Evolutionary conservation across 352 stramenopile genomes (phyloP).

Genomic region (Phytophthora syringae): DNA sequence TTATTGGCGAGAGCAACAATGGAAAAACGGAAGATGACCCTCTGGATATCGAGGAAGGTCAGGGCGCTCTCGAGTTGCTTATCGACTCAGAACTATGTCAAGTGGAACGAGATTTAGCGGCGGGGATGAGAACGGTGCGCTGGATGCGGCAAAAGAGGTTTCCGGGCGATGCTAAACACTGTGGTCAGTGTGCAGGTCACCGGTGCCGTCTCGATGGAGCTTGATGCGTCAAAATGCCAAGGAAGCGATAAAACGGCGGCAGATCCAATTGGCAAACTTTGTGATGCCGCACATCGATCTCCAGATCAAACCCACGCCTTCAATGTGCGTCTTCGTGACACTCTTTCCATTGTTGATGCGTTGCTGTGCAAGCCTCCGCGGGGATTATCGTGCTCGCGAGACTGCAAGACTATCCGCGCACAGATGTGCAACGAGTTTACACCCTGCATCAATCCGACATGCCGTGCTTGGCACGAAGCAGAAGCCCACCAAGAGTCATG

Average conservation of each 20-base stretch:
- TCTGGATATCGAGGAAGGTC: not conserved
- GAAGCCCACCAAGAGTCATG: constrained; percentile 62
- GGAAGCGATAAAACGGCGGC: not conserved
- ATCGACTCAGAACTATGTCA: not conserved
- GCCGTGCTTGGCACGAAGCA: constrained; percentile 62
- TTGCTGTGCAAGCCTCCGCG: constrained; percentile 55
- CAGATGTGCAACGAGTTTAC: constrained; percentile 61
- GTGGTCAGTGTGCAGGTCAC: not conserved
- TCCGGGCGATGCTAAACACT: not conserved
- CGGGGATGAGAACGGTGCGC: not conserved
- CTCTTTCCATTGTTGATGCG: constrained; percentile 65
- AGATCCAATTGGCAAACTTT: constrained; percentile 54
- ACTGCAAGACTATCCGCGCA: constrained; percentile 51
- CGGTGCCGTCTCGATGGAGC: not conserved
- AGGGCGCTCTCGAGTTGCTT: not conserved
- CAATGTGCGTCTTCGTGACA: constrained; percentile 57
- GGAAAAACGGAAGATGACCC: not conserved
- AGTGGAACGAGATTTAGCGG: constrained; percentile 1
- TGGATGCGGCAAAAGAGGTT: not conserved
- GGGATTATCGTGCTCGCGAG: constrained; percentile 36
- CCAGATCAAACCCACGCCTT: constrained; percentile 53
- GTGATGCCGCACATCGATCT: constrained; percentile 46
- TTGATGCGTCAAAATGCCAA: not conserved
- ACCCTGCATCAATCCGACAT: constrained; percentile 59
- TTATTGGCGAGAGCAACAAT: not conserved